phyloP scores from a whole-genome alignment of 306 rosid genomes.

The Rosa chinensis region DNA sequence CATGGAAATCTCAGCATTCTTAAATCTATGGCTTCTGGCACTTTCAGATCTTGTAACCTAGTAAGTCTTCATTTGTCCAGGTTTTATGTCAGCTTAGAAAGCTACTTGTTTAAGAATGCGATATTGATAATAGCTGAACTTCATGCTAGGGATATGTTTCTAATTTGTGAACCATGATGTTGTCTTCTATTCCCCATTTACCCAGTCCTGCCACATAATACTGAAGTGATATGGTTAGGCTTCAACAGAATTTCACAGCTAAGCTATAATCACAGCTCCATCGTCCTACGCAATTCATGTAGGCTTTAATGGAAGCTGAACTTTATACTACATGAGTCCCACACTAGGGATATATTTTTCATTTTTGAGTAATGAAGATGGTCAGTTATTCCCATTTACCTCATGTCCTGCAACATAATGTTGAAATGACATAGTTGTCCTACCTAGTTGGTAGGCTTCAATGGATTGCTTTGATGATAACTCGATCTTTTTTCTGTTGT shows the following conservation, averaged over 20 bases:
- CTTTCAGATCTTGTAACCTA: not conserved
- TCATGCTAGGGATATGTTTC: not conserved
- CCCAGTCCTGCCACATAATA: constrained; percentile 2
- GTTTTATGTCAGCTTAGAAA: not conserved
- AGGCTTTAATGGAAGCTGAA: not conserved
- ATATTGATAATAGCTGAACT: not conserved
- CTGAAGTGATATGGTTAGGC: constrained; percentile 5
- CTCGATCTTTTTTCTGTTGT: constrained; percentile 13
- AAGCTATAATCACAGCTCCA: not conserved
- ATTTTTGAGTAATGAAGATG: not conserved
- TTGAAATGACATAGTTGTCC: not conserved
- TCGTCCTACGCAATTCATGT: not conserved
- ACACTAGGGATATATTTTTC: not conserved
- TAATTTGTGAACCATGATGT: not conserved
- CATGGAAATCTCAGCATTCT: not conserved
- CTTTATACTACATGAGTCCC: not conserved
- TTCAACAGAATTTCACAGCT: not conserved
- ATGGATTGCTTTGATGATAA: constrained; percentile 8
- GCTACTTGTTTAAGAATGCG: not conserved
- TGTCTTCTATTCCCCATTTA: not conserved
- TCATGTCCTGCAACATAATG: not conserved
- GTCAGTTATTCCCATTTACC: not conserved
- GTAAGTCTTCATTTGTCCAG: not conserved
- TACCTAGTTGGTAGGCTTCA: not conserved
- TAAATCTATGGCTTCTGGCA: too few relatives aligned